phyloP scores from a whole-genome alignment of 257 asterid species.

The Echites panduratus region DNA sequence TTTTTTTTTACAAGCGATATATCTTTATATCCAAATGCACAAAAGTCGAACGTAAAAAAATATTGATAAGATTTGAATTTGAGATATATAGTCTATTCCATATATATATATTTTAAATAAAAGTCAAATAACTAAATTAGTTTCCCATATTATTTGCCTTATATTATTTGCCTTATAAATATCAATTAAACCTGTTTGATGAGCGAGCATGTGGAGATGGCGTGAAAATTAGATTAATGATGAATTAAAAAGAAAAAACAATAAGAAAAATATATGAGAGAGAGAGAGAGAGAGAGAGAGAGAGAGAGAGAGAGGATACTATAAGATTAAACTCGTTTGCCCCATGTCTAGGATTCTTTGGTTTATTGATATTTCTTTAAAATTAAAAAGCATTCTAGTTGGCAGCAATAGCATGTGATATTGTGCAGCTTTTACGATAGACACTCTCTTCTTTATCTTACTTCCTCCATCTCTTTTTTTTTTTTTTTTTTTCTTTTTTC shows the following conservation, averaged over 20 bases:
- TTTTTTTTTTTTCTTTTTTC: no score
- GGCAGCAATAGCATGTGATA: conserved; percentile 36
- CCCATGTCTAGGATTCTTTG: conserved; percentile 18
- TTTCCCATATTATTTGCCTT: not conserved
- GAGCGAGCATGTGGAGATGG: conserved; percentile 29
- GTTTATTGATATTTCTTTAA: conserved; percentile 20
- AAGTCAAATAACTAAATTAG: not conserved
- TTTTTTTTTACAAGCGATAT: no score
- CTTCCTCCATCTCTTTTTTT: no score
- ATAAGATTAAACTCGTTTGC: conserved; percentile 8
- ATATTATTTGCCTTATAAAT: no score
- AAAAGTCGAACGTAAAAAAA: no score
- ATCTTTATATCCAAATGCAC: no score
- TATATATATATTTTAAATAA: no score
- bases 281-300: not conserved
- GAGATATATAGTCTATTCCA: no score
- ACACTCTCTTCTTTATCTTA: no score
- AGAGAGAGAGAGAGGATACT: no score
- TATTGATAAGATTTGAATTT: no score
- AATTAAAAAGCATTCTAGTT: conserved; percentile 29
- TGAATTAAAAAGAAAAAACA: conserved; percentile 4
- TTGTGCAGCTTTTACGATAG: conserved; percentile 34
- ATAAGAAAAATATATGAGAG: not conserved
- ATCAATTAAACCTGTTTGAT: conserved; percentile 7
- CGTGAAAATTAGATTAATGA: conserved; percentile 6